Percentiles rank a stretch among this genome's conserved stretches.
These are phyloP conservation scores for Yarrowia galli DNA, from an alignment of 1,139 yeast genomes.

Conservation along the genomic window DNA sequence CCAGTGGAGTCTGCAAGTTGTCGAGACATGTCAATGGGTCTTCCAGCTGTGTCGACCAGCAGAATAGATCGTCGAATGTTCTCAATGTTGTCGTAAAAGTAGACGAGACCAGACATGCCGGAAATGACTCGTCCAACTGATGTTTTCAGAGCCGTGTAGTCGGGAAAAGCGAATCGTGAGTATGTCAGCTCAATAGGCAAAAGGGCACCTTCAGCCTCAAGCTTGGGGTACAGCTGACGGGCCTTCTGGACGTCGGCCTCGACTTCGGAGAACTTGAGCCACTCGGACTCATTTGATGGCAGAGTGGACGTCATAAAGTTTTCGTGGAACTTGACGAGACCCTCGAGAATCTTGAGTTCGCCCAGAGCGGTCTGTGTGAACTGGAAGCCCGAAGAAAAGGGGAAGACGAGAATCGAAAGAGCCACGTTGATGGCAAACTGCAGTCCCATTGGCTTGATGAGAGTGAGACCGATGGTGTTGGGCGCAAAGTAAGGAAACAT, in stretches of 20 bases:
- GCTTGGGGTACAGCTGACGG: constrained; percentile 11
- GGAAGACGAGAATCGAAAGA: constrained; percentile 5
- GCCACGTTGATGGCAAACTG: constrained; percentile 29
- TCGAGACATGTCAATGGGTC: constrained; percentile 34
- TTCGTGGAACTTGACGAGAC: constrained; percentile 13
- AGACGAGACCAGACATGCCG: constrained; percentile 25
- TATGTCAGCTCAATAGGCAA: constrained; percentile 20
- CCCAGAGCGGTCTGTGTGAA: constrained; percentile 2
- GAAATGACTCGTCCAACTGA: constrained; percentile 8
- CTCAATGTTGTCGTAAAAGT: constrained; percentile 31
- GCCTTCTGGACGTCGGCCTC: constrained; percentile 24
- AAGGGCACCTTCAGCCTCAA: constrained; percentile 21
- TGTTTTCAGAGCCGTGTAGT: constrained; percentile 16
- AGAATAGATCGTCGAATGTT: constrained; percentile 23
- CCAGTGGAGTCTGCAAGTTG: constrained; percentile 14
- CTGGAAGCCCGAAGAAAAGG: constrained; percentile 26
- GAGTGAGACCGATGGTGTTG: background rate
- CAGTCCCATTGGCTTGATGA: constrained; percentile 28
- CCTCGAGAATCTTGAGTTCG: constrained; percentile 7
- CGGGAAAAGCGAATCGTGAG: constrained; percentile 24
- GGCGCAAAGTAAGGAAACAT: constrained; percentile 25
- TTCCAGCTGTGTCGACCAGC: background rate
- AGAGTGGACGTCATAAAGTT: constrained; percentile 18
- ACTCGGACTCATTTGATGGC: constrained; percentile 19
- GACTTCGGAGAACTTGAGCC: constrained; percentile 19